A percentile compares a stretch with the other conserved stretches of the same genome.
phyloP scores from a whole-genome alignment of 441 rosid species.

The Jatropha multifida region DNA sequence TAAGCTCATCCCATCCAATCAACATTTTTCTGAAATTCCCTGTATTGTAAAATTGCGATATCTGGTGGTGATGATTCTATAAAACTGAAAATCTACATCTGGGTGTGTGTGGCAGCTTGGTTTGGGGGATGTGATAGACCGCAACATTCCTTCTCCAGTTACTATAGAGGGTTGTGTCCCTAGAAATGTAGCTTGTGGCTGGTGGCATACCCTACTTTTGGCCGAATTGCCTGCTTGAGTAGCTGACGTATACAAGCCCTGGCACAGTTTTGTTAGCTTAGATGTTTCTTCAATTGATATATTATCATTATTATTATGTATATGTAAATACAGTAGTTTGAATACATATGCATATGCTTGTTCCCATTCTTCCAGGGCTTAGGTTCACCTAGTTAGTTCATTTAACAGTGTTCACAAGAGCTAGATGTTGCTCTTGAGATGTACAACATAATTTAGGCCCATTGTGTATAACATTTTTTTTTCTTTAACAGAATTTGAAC shows the following conservation, averaged over 20 bases:
- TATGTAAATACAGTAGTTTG: conserved; percentile 29
- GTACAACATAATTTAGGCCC: conserved; percentile 23
- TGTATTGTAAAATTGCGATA: background rate
- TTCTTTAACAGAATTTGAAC: background rate
- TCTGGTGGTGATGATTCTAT: background rate
- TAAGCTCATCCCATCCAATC: background rate
- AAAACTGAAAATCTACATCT: conserved; percentile 5
- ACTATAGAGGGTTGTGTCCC: conserved; percentile 60
- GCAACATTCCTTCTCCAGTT: conserved; percentile 75
- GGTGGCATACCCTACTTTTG: conserved; percentile 97
- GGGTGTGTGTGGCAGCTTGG: conserved; percentile 73
- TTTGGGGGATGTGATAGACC: conserved; percentile 84
- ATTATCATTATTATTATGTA: conserved; percentile 13
- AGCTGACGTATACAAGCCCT: conserved; percentile 15
- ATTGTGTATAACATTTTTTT: conserved; percentile 18
- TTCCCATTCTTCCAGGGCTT: conserved; percentile 34
- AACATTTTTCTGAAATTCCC: background rate
- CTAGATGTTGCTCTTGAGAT: conserved; percentile 4
- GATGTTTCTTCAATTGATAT: conserved; percentile 24
- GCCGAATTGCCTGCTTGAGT: conserved; percentile 58
- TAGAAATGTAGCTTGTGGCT: conserved; percentile 77
- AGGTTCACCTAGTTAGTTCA: conserved; percentile 18
- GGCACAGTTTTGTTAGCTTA: conserved; percentile 66
- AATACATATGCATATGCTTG: conserved; percentile 25
- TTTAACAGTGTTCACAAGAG: background rate